Evolutionary conservation across 2,329 filamentous ascomycete species (phyloP), one percentile per base, ranked within the genome.

Genomic region (Pseudocercospora cruenta): DNA sequence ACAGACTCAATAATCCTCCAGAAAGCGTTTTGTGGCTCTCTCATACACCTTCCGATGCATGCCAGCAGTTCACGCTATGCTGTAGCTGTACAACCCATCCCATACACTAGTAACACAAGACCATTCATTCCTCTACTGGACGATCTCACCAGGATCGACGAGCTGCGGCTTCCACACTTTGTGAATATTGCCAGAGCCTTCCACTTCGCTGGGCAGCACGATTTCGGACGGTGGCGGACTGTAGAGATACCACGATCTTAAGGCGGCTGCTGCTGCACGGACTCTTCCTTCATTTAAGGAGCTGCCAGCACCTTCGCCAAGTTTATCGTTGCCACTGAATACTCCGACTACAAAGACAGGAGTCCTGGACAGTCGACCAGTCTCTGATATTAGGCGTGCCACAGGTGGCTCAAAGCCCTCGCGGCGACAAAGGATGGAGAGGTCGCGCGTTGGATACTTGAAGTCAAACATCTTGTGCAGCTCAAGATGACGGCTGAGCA

Each of bases 191-290:
- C 74, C 73, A 9, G 43, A 62, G 4, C 70, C 70, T 77, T 76
- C 73, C 5, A 72, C 71, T 21, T 84, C 83, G 70, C 83, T 86
- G 26, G 86, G 85, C 62, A 86, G 75, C 33, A 81, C 80, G 6
- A 82, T 79, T 24, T 83, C 78, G 36, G 86, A 79, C 7, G 82
- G 78, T 53, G 87, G 76, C 1, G 95, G 94, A 78, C 90, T 94
- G 83, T 99, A 99, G 61, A 99, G 84, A 80, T 99, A 99, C 95
- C 95, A 99, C 5, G 90, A 86, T 84, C 97, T 96, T 76, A 99
- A 84, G 19, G 93, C 90, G 69, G 91, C 90, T 75, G 96, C 94
- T 43, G 92, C 88, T 21, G 95, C 95, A 78, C 92, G 87, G 69
- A 87, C 85, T 69, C 92, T 88, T 33, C 91, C 94, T 74, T 93